Conservation (phyloP, 768 basidiomycete species). For the Lactifluus pinguis region DNA sequence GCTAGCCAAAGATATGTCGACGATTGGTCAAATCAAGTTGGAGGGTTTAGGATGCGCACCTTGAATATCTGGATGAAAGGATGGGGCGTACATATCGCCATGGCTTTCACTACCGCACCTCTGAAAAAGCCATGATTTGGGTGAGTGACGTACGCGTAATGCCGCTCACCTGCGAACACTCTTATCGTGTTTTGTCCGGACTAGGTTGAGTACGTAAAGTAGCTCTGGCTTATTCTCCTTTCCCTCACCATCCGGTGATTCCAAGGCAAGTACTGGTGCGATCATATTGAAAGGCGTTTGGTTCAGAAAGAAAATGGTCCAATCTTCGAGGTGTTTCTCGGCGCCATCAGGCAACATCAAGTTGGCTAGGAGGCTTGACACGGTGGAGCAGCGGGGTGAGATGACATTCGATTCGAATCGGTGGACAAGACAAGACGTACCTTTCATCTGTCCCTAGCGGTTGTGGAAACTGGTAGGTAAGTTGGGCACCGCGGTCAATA, state of each 20-base stretch:
- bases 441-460: conserved; percentile 92
- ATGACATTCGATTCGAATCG: not conserved
- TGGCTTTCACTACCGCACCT: conserved; percentile 88
- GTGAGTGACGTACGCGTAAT: not conserved
- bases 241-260: conserved; percentile 34
- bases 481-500: conserved; percentile 86
- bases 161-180: conserved; percentile 56
- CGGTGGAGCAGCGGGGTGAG: not conserved
- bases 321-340: conserved; percentile 89
- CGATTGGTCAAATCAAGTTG: not conserved
- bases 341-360: conserved; percentile 99
- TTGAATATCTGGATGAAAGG: conserved; percentile 97
- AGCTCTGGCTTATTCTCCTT: conserved; percentile 38
- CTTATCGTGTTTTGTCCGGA: conserved; percentile 87
- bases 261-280: conserved; percentile 68
- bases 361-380: conserved; percentile 77
- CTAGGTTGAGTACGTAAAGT: conserved; percentile 83
- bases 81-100: conserved; percentile 89
- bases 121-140: conserved; percentile 31
- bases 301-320: conserved; percentile 98
- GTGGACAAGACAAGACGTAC: conserved; percentile 35
- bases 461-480: conserved; percentile 94
- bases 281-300: conserved; percentile 87
- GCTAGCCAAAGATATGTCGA: conserved; percentile 39
- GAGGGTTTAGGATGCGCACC: conserved; percentile 32